A percentile compares a stretch with the other conserved stretches of the same genome.
Evolutionary conservation across 805 yeast species (phyloP).

Genomic region (Barnettozyma populi): DNA sequence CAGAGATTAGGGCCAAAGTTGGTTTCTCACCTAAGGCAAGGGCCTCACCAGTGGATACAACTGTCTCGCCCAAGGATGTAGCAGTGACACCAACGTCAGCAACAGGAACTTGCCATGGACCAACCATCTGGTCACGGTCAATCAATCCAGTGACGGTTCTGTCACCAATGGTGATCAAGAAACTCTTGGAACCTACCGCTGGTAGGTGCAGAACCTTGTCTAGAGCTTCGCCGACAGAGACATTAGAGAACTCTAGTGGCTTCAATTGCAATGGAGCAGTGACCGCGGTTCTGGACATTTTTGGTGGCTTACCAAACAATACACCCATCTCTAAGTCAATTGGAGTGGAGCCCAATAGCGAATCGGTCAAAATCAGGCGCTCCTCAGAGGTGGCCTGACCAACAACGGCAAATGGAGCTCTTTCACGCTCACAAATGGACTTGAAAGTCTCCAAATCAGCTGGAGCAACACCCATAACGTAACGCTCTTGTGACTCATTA

Average conservation of each 20-base stretch:
- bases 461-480: conserved; percentile 87
- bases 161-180: conserved; percentile 96
- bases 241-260: conserved; percentile 31
- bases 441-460: conserved; percentile 67
- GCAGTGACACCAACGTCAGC: conserved; percentile 97
- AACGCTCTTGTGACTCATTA: conserved; percentile 98
- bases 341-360: conserved; percentile 72
- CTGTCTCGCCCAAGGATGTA: conserved; percentile 74
- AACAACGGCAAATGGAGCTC: conserved; percentile 94
- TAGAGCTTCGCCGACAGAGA: conserved; percentile 57
- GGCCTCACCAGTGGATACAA: conserved; percentile 88
- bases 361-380: conserved; percentile 76
- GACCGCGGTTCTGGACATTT: conserved; percentile 72
- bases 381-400: conserved; percentile 90
- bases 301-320: conserved; percentile 95
- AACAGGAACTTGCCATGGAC: conserved; percentile 99
- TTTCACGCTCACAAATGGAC: conserved; percentile 85
- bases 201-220: conserved; percentile 84
- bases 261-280: conserved; percentile 53
- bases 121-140: conserved; percentile 97
- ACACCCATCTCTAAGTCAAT: conserved; percentile 94
- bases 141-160: conserved; percentile 95
- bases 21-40: conserved; percentile 98
- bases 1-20: conserved; percentile 75
- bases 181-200: conserved; percentile 90